These are phyloP conservation scores for Protomyces lactucae-debilis DNA, from an alignment of 1,139 yeast genomes.

Conservation along the genomic window DNA sequence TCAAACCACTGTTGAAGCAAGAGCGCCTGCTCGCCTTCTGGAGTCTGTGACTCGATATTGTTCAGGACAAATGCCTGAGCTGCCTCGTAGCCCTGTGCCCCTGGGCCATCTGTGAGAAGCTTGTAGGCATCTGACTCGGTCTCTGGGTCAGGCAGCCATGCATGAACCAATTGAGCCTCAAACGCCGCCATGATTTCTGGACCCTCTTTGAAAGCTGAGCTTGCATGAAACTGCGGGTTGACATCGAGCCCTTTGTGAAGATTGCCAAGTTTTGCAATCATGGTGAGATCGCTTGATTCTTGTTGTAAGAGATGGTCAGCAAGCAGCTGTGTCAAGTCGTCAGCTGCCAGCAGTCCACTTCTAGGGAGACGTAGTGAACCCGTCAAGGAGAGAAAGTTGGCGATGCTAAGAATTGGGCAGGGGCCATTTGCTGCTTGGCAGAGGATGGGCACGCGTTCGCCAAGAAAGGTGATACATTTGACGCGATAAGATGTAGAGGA, in stretches of 20 bases:
- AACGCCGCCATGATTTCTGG: slow-evolving; percentile 47
- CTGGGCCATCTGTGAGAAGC: slow-evolving; percentile 37
- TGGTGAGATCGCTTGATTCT: background rate
- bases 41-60: background rate
- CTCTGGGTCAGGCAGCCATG: slow-evolving; percentile 47
- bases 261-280: slow-evolving; percentile 52
- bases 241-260: slow-evolving; percentile 66
- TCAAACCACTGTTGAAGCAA: slow-evolving; percentile 35
- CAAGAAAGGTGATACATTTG: slow-evolving; percentile 1
- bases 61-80: slow-evolving; percentile 6
- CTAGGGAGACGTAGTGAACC: background rate
- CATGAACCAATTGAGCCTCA: slow-evolving; percentile 49
- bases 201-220: slow-evolving; percentile 46
- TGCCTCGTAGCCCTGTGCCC: slow-evolving; percentile 1
- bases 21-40: background rate
- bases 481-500: background rate
- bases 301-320: slow-evolving; percentile 7
- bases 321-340: slow-evolving; percentile 7
- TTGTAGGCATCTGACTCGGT: slow-evolving; percentile 35
- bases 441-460: background rate
- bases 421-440: slow-evolving; percentile 15
- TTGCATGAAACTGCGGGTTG: slow-evolving; percentile 68
- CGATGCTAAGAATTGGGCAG: slow-evolving; percentile 20
- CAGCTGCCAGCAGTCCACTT: slow-evolving; percentile 3
- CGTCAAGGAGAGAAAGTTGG: slow-evolving; percentile 17